A percentile compares a stretch with the other conserved stretches of the same genome.
Conservation (phyloP, 257 asterid species). For the Nicotiana tomentosiformis region DNA sequence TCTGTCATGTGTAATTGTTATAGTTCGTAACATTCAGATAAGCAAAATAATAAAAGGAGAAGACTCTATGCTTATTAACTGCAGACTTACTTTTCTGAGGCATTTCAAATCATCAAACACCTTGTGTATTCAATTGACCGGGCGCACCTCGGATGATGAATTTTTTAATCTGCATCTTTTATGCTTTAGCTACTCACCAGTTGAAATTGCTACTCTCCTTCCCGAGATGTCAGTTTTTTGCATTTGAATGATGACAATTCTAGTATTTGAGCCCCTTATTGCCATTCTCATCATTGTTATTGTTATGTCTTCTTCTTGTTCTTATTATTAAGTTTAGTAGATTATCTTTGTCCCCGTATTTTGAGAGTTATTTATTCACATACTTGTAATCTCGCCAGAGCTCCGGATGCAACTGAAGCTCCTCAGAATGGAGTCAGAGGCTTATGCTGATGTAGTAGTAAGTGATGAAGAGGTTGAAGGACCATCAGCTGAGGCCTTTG, state of each 20-base stretch:
- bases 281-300: not conserved
- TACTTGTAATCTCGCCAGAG: constrained; percentile 25
- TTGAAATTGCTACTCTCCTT: too few species aligned
- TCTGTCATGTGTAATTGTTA: too few species aligned
- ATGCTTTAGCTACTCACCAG: too few species aligned
- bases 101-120: too few species aligned
- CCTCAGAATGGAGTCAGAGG: constrained; percentile 74
- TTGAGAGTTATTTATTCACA: not conserved
- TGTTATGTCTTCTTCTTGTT: not conserved
- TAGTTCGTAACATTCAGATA: too few species aligned
- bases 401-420: constrained; percentile 81
- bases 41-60: too few species aligned
- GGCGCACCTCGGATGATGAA: too few species aligned
- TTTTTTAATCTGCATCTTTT: too few species aligned
- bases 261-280: not conserved
- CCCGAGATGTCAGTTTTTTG: not conserved
- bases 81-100: too few species aligned
- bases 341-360: not conserved
- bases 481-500: constrained; percentile 22
- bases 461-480: constrained; percentile 38
- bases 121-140: too few species aligned
- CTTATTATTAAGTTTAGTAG: not conserved
- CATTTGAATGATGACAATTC: not conserved
- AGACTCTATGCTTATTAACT: too few species aligned
- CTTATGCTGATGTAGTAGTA: constrained; percentile 27